Percentiles rank a stretch among this genome's conserved stretches.
Evolutionary conservation across 2,329 filamentous ascomycete genomes (phyloP).

Genomic region (Penicillium corylophilum): DNA sequence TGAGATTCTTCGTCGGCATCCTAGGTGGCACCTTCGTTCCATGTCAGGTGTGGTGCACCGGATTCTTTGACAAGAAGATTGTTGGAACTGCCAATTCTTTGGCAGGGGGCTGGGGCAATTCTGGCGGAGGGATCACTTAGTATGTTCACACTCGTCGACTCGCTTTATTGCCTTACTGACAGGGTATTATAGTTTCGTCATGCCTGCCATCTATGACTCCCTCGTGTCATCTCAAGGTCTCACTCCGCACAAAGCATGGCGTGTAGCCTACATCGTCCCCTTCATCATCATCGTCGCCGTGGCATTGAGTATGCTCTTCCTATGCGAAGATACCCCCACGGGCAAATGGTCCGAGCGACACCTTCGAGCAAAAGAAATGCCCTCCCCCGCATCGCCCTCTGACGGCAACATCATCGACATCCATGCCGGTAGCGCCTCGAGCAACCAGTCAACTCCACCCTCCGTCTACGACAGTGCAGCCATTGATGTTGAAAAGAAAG

Average conservation of each 20-base stretch:
- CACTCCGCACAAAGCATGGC: constrained; percentile 70
- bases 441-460: constrained; percentile 23
- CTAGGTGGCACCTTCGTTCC: constrained; percentile 47
- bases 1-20: constrained; percentile 47
- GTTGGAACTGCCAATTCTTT: constrained; percentile 86
- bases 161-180: not conserved
- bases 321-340: constrained; percentile 78
- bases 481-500: constrained; percentile 36
- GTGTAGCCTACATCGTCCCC: constrained; percentile 79
- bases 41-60: constrained; percentile 89
- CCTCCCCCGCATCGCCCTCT: constrained; percentile 13
- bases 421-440: constrained; percentile 23
- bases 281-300: constrained; percentile 70
- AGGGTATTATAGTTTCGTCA: constrained; percentile 61
- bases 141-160: constrained; percentile 14
- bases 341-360: constrained; percentile 77
- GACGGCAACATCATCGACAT: constrained; percentile 34
- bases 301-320: constrained; percentile 66
- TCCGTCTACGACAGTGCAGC: constrained; percentile 23
- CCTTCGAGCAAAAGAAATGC: constrained; percentile 51
- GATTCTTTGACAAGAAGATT: constrained; percentile 90
- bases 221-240: constrained; percentile 62
- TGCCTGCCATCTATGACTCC: constrained; percentile 85
- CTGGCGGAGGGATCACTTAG: constrained; percentile 87
- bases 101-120: constrained; percentile 80